Base-by-base conservation (phyloP, 2,329 filamentous ascomycete species). In the Lasiodiplodia sp. region DNA sequence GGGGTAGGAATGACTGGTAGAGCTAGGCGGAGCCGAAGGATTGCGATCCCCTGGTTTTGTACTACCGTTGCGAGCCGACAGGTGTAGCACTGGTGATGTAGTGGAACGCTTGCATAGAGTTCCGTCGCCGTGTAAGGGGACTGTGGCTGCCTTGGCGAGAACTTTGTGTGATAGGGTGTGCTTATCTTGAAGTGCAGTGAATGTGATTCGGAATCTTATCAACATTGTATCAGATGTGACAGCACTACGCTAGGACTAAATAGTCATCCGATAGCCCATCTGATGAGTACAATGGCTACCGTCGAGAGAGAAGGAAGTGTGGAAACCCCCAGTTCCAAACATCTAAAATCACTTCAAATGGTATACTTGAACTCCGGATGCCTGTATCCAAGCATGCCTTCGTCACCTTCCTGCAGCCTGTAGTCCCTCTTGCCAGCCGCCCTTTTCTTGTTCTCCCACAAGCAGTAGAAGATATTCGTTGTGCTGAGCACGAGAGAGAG, bases 341-440 rank as follows among this genome's bases (percentile, higher is more conserved):
- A 47, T 47, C 44, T 21, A 18, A 21, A 21, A 10, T 47, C 44
- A 47, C 18, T 21, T 64, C 60, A 72, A 31, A 71, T 58, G 6
- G 76, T 77, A 52, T 77, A 78, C 67, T 71, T 75, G 63, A 78
- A 79, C 16, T 63, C 68, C 1, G 76, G 75, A 70, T 78, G 76
- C 11, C 73, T 69, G 70, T 77, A 74, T 8, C 76, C 76, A 23
- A 78, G 66, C 69, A 66, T 71, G 10, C 62, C 71, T 10, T 73
- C 76, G 51, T 75, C 70, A n/a, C 69, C 71, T 47, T 74, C 71
- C 21, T 67, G 40, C n/a, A 78, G 51, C 34, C 75, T 70, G 11
- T 72, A 68, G 58, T 75, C 70, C 12, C 67, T 62, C 25, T 51
- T 51, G 3, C 67, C 67, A 21, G 37, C 18, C 10, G 58, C 52